These are phyloP conservation scores for Penicillium alfredii DNA, from an alignment of 495 filamentous ascomycete species.

Conservation along the genomic window DNA sequence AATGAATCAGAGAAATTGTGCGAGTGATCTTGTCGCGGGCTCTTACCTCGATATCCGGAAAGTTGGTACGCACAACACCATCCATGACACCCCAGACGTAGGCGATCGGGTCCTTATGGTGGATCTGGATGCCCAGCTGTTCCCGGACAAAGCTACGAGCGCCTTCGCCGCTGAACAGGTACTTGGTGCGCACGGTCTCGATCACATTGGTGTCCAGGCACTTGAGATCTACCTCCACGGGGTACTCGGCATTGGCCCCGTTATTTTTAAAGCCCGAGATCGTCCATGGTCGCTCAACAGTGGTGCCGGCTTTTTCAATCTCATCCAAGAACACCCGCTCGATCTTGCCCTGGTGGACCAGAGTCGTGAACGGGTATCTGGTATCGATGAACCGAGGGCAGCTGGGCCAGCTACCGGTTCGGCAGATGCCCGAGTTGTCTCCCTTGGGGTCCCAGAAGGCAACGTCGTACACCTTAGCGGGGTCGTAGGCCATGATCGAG, in stretches of 20 bases:
- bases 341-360: constrained; percentile 60
- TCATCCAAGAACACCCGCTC: constrained; percentile 60
- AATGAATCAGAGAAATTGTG: constrained; percentile 14
- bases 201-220: constrained; percentile 65
- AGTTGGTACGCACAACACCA: constrained; percentile 67
- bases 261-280: constrained; percentile 56
- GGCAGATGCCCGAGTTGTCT: constrained; percentile 47
- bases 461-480: constrained; percentile 62
- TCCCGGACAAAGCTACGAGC: constrained; percentile 59
- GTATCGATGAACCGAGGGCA: constrained; percentile 63
- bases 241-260: constrained; percentile 49
- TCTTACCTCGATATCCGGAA: constrained; percentile 71
- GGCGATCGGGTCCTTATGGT: constrained; percentile 57
- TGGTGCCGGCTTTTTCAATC: constrained; percentile 52
- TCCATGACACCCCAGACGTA: constrained; percentile 85
- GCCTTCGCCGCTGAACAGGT: constrained; percentile 60
- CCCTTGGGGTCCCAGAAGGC: constrained; percentile 58
- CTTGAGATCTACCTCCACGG: constrained; percentile 64
- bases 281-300: constrained; percentile 57
- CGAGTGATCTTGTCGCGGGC: background rate
- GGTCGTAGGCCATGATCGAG: constrained; percentile 56
- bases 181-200: constrained; percentile 59
- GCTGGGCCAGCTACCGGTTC: constrained; percentile 57
- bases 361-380: constrained; percentile 59
- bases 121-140: constrained; percentile 52